Conservation (phyloP, 129 eudicot species). For the Erigeron canadensis region DNA sequence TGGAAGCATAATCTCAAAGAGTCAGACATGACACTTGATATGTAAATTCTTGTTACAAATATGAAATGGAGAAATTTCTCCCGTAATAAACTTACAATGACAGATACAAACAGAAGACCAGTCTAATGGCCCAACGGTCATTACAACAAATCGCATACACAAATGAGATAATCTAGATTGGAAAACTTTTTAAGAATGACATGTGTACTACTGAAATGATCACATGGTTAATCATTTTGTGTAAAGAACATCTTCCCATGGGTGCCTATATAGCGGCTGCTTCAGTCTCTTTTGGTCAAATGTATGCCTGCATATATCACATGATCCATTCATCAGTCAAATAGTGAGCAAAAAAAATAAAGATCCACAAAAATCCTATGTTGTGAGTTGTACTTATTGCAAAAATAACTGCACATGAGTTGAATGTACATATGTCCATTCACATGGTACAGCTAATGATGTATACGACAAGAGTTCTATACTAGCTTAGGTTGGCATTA, state of each 20-base stretch:
- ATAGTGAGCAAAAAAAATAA: neutral
- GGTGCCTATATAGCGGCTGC: constrained; percentile 99
- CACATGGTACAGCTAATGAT: no score
- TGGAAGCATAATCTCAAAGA: neutral
- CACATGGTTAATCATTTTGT: constrained; percentile 57
- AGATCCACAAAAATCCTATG: no score
- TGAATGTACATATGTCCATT: neutral
- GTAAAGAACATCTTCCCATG: constrained; percentile 99
- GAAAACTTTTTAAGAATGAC: constrained; percentile 26
- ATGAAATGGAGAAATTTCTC: constrained; percentile 11
- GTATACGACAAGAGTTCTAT: neutral
- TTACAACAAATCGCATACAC: constrained; percentile 29
- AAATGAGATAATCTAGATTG: neutral
- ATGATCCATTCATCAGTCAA: constrained; percentile 10
- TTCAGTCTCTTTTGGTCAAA: constrained; percentile 98
- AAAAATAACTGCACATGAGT: neutral
- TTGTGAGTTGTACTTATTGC: no score
- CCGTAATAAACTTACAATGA: constrained; percentile 16
- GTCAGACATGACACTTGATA: neutral
- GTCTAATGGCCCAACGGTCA: constrained; percentile 15
- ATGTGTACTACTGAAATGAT: constrained; percentile 10
- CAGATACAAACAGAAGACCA: constrained; percentile 32
- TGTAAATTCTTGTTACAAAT: constrained; percentile 6
- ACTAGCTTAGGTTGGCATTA: neutral
- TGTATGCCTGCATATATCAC: constrained; percentile 67